Conservation (phyloP, 768 basidiomycete genomes). For the Infundibulicybe gibba region DNA sequence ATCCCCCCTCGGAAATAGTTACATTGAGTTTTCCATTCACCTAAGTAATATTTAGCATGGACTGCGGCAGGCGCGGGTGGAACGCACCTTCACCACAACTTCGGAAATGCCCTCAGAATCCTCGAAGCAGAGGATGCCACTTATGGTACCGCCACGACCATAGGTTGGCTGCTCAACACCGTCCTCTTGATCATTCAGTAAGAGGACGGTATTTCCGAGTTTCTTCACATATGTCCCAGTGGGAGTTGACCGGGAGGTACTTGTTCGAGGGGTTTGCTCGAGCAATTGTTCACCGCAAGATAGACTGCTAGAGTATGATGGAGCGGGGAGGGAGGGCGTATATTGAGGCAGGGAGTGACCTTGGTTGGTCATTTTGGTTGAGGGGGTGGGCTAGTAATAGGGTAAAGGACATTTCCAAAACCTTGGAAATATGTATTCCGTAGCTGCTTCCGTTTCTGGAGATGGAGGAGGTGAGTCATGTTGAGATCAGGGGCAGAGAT, state of each 20-base stretch:
- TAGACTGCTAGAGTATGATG: slow-evolving; percentile 56
- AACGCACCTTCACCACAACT: background rate
- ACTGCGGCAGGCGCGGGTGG: too few species aligned
- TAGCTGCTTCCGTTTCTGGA: background rate
- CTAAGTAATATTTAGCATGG: background rate
- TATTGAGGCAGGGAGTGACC: slow-evolving; percentile 43
- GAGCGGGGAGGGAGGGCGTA: slow-evolving; percentile 49
- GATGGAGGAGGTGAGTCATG: background rate
- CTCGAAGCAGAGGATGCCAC: background rate
- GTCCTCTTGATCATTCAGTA: slow-evolving; percentile 28
- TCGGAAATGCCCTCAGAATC: background rate
- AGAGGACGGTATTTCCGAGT: slow-evolving; percentile 33
- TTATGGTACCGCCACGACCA: background rate
- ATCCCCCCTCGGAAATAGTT: background rate
- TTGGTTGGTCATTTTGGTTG: slow-evolving; percentile 1
- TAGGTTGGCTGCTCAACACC: background rate
- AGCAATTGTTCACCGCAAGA: slow-evolving; percentile 49
- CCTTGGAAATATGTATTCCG: background rate
- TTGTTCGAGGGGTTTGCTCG: slow-evolving; percentile 37
- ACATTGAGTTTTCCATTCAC: background rate
- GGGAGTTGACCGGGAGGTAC: slow-evolving; percentile 16
- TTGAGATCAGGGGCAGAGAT: background rate
- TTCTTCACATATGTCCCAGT: slow-evolving; percentile 38
- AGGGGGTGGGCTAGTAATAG: background rate
- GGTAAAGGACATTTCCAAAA: background rate